These are phyloP conservation scores for Stephania japonica DNA, from an alignment of 164 flowering plant genomes.

Conservation along the genomic window DNA sequence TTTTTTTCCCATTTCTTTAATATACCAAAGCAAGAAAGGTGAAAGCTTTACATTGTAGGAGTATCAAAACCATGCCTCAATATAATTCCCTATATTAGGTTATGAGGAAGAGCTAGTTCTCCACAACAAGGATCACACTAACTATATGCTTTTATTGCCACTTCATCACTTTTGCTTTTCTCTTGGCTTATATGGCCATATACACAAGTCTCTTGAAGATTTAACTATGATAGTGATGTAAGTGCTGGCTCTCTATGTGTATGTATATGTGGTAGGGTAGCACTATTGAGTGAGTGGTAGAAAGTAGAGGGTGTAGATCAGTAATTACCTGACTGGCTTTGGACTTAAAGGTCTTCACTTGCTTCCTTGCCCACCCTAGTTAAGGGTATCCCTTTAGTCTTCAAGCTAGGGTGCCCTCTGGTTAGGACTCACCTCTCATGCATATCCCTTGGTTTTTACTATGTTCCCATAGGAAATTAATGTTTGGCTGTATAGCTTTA, in stretches of 20 bases:
- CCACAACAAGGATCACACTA: neutral
- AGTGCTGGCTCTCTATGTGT: neutral
- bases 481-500: neutral
- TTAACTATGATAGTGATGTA: neutral
- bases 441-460: neutral
- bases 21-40: no score
- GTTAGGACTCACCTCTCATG: neutral
- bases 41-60: no score
- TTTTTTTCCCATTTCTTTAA: no score
- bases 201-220: neutral
- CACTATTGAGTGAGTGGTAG: no score
- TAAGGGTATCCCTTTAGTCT: neutral
- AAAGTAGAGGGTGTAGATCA: neutral
- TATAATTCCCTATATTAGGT: neutral
- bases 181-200: no score
- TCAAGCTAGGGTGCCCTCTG: neutral
- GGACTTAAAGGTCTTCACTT: neutral
- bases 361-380: neutral
- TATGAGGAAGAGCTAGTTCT: neutral
- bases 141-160: neutral
- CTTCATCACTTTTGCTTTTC: neutral
- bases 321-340: neutral
- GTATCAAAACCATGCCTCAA: no score
- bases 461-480: neutral
- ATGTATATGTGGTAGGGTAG: neutral